Base-by-base conservation (phyloP, 2,329 filamentous ascomycete genomes). In the Mycocentrospora acerina region DNA sequence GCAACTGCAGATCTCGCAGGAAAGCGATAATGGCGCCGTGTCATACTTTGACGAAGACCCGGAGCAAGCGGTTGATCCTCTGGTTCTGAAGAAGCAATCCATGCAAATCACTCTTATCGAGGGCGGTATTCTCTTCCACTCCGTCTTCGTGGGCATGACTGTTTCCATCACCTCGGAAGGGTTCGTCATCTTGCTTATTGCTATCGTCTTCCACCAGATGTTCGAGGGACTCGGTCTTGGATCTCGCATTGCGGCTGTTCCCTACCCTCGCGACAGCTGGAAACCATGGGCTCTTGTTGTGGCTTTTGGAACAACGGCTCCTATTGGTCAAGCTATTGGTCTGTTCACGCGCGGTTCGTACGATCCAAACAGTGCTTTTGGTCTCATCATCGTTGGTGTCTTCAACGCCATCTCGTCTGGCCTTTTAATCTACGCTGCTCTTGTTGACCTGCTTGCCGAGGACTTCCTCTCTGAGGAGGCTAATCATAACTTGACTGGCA, bases 371-470 rank as follows among this genome's bases (percentile, higher is more conserved):
- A 81, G 79, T 39, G 80, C 80, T 7, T 79, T 83, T 40, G 81
- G 80, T 22, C 60, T 85, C 18, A 81, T 85, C 42, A 75, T 84
- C 33, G 80, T 84, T 9, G 81, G 81, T 30, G 61, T 80, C 1
- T 84, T 83, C 64, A 85, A 85, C 52, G 79, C 81, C 17, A 83
- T 85, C 71, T 83, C 80, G 2, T 81, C 66, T 17, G 80, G 80
- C 57, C 71, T 83, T 18, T 61, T 83, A 6, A 75, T 83, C 35
- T 83, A 82, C 53, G 80, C 80, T 27, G 78, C 81, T 2, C 67
- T 83, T 6, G 81, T 85, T 2, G 81, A 85, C 57, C 64, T 85
- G 19, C 64, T 85, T 24, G 80, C 79, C 4, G 80, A 83, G 52
- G 81, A 85, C 55, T 85, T 85, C 66, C 67, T 85, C 13, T 82